Evolutionary conservation across 2,329 filamentous ascomycete species (phyloP).

Genomic region (Scedosporium minutisporum): DNA sequence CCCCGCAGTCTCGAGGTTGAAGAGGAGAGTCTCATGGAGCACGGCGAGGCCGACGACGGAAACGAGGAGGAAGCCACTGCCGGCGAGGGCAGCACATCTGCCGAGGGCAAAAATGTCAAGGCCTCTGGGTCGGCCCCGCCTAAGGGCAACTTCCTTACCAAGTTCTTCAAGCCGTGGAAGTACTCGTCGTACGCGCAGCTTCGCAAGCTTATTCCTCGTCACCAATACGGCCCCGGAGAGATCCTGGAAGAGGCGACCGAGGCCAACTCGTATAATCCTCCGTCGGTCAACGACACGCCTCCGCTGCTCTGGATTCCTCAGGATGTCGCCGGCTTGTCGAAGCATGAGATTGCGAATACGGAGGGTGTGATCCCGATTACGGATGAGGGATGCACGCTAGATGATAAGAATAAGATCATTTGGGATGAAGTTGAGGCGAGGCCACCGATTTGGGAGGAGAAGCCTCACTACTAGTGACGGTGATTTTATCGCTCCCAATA

Average conservation of each 20-base stretch:
- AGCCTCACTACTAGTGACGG: constrained; percentile 29
- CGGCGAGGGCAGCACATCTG: constrained; percentile 15
- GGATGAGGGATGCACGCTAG: constrained; percentile 63
- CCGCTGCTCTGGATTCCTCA: constrained; percentile 79
- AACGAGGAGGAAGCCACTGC: constrained; percentile 13
- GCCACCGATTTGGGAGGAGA: constrained; percentile 34
- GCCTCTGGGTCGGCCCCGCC: constrained; percentile 16
- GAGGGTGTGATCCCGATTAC: constrained; percentile 66
- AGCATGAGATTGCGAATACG: constrained; percentile 68
- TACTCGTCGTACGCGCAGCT: constrained; percentile 64
- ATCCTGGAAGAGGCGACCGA: constrained; percentile 53
- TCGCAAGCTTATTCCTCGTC: constrained; percentile 57
- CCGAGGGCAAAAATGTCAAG: constrained; percentile 8
- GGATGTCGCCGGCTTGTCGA: constrained; percentile 63
- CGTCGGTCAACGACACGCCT: constrained; percentile 50
- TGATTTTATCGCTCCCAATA: background rate
- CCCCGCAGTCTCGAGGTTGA: constrained; percentile 50
- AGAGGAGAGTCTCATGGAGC: constrained; percentile 27
- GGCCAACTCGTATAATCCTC: constrained; percentile 63
- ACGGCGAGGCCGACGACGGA: constrained; percentile 9
- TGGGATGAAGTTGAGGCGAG: constrained; percentile 32
- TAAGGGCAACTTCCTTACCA: constrained; percentile 43
- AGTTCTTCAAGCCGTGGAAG: constrained; percentile 61
- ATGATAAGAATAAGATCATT: constrained; percentile 47
- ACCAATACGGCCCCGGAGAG: constrained; percentile 35